Base-by-base conservation (phyloP, 176 grass and related monocot genomes). In the Pontederia paniculata region DNA sequence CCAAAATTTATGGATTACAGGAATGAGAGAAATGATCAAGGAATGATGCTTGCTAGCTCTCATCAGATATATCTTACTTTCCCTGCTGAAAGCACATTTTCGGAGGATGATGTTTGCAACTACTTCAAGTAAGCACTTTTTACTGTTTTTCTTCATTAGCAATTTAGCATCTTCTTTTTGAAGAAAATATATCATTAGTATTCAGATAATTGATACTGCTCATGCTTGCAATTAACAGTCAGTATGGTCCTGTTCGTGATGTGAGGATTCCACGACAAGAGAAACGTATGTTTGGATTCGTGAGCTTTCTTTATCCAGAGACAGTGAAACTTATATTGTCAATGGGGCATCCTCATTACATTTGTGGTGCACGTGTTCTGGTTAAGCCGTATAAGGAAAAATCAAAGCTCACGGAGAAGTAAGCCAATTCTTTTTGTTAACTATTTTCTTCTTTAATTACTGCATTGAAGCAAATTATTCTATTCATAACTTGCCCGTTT, bases 61-160 rank as follows among this genome's bases (percentile, higher is more conserved):
- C 37, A 78, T 62, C 56, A 82, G 50, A 82, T 88, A 72, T 88
- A 78, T 77, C 67, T 88, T 48, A 88, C 74, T 12, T 78, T 88
- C 51, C 50, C 42, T 16, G 62, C 75, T 47, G 67, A 78, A 41
- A 80, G 85, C 73, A 80, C 23, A 72, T 77, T 80, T 20, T 77
- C 52, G 5, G 41, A 45, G 13, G 51, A 63, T 18, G 65, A 83
- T 54, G 76, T 83, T 46, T 16, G 18, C 23, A 17, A 23, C 13
- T 68, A 84, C 55, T 88, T 88, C 62, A 77, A 60, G 85, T 88
- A 79, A 48, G 54, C 2, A n/a, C 25, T 74, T 55, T 61, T 17
- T 55, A 46, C 42, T 67, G 11, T 46, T 21, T 47, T 22, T 62
- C 17, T 18, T 61, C 1, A 20, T 13, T 46, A 18, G 2, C 17